Base-by-base conservation (phyloP, 2,329 filamentous ascomycete species). In the Aureobasidium zeae region DNA sequence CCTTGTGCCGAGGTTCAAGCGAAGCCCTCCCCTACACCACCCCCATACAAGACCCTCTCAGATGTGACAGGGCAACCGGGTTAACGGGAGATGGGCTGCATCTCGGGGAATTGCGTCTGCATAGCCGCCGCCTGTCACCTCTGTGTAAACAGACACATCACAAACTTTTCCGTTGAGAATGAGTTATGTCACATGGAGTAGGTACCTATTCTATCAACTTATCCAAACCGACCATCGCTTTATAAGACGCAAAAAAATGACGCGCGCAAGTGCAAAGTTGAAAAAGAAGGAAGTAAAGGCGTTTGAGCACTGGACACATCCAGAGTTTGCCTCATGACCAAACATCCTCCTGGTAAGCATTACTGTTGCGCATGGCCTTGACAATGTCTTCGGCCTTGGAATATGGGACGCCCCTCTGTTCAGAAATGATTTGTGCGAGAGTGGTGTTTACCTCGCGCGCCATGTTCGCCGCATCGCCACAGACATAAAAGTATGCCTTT, bases 401-500 rank as follows among this genome's bases (percentile, higher is more conserved):
- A 57, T 89, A 82, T 2, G 86, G 73, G 47, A 96, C 74, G 38
- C 83, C 83, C 43, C 91, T 77, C 63, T 94, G 76, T 60, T 88
- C 79, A 19, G 87, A 73, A 54, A 98, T 81, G 58, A 96, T 93
- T 61, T 93, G 81, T 19, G 74, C 82, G 31, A 98, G 72, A n/a
- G 86, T 78, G 17, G 81, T 72, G 62, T 93, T 61, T 22, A 68
- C 64, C 52, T 68, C 66, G 21, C 63, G 56, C 11, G 66, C 65
- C 64, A 72, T 95, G 69, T 94, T 88, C 45, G 91, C 85, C 1
- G 93, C 93, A 61, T 98, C 91, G 67, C 91, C 91, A 57, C 93
- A 98, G 47, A 98, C 89, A 63, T 98, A 98, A 63, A 98, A 88
- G 67, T 91, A 95, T 4, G 86, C 91, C 59, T 81, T 81, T 63